Evolutionary conservation across 805 yeast genomes (phyloP).

Genomic region (Starmerella tilneyi): DNA sequence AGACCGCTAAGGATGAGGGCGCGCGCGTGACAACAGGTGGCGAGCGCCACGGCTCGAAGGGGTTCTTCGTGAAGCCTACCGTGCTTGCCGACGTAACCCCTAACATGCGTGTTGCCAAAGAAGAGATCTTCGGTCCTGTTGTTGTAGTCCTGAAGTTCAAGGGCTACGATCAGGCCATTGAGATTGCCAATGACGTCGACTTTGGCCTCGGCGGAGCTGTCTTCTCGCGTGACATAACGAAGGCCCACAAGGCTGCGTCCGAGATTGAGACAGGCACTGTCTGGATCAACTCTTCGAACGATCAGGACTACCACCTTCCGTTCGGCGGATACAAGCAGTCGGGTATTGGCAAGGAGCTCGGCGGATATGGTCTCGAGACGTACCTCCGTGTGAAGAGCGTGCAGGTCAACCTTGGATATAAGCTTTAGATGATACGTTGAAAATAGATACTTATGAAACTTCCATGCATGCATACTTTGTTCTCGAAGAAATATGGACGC

Average conservation of each 20-base stretch:
- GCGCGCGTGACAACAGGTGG: conserved; percentile 67
- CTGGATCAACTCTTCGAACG: conserved; percentile 86
- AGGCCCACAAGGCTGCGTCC: conserved; percentile 64
- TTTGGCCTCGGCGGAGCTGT: conserved; percentile 76
- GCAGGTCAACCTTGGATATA: conserved; percentile 29
- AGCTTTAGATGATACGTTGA: conserved; percentile 15
- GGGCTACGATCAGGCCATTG: conserved; percentile 71
- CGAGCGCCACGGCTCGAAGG: conserved; percentile 54
- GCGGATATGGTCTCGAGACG: conserved; percentile 72
- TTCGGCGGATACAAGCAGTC: conserved; percentile 88
- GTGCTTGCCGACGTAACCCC: conserved; percentile 72
- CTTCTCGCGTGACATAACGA: conserved; percentile 65
- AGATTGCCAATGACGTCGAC: conserved; percentile 64
- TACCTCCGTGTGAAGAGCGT: conserved; percentile 85
- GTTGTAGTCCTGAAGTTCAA: conserved; percentile 72
- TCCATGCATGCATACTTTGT: too few relatives aligned
- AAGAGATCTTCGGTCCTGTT: conserved; percentile 93
- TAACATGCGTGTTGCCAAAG: conserved; percentile 64
- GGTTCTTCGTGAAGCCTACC: conserved; percentile 52
- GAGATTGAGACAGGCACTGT: conserved; percentile 78
- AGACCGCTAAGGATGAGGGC: conserved; percentile 72
- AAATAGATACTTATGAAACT: not conserved
- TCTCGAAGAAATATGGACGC: too few relatives aligned
- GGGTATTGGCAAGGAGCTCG: conserved; percentile 91
- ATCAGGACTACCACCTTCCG: conserved; percentile 77